Conservation (phyloP, 305 asterid genomes). For the Fraxinus greggii region DNA sequence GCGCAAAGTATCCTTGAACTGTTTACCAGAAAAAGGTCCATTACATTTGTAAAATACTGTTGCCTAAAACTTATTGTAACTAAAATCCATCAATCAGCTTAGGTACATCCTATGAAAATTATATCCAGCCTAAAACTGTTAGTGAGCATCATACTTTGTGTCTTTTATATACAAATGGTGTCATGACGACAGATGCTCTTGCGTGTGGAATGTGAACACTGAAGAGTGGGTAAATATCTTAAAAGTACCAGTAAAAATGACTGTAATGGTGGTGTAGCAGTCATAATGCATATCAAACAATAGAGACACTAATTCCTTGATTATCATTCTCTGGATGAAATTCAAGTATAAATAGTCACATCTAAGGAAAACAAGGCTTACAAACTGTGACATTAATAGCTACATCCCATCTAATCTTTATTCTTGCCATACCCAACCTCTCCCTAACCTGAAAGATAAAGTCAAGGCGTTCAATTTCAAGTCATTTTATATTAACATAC, state of each 20-base stretch:
- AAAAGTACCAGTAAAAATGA: background rate
- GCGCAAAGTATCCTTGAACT: background rate
- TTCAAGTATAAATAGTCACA: background rate
- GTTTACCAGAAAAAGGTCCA: background rate
- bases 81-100: conserved; percentile 12
- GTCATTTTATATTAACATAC: background rate
- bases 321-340: background rate
- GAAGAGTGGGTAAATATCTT: background rate
- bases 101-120: background rate
- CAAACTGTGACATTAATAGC: background rate
- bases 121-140: background rate
- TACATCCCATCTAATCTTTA: background rate
- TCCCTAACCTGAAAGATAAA: background rate
- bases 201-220: background rate
- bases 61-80: background rate
- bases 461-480: conserved; percentile 9
- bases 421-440: background rate
- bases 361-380: background rate
- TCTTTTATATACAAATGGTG: background rate
- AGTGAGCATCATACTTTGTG: background rate
- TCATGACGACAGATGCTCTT: background rate
- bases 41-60: background rate
- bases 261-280: background rate
- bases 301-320: background rate
- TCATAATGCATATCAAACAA: background rate